Evolutionary conservation across 768 basidiomycete genomes (phyloP).

Genomic region (Tylopilus plumbeoviolaceoides): DNA sequence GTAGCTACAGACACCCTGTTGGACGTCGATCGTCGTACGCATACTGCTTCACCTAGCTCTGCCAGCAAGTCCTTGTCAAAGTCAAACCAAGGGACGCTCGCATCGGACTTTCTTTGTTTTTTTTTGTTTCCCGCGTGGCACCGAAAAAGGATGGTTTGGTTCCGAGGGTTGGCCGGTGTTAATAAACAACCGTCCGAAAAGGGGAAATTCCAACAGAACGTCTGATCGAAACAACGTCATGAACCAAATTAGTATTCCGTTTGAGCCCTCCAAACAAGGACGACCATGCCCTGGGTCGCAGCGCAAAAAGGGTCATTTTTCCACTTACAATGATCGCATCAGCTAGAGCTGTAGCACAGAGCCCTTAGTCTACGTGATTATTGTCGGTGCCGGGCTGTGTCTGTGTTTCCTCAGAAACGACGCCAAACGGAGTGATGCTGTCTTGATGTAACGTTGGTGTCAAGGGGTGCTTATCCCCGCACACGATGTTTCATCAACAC

Average conservation of each 20-base stretch:
- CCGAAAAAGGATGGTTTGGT: slow-evolving; percentile 8
- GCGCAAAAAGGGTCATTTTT: not conserved
- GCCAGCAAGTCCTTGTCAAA: slow-evolving; percentile 5
- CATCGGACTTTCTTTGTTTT: not conserved
- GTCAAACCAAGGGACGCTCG: not conserved
- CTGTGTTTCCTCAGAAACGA: slow-evolving; percentile 4
- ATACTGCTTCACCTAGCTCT: not conserved
- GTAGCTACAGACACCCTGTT: not conserved
- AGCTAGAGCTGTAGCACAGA: not conserved
- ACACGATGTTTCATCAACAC: slow-evolving; percentile 1
- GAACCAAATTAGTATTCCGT: slow-evolving; percentile 12
- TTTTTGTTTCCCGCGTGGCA: not conserved
- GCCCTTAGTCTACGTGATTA: not conserved
- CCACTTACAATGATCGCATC: slow-evolving; percentile 9
- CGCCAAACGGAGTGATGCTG: not conserved
- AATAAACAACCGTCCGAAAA: slow-evolving; percentile 19
- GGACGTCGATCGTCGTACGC: not conserved
- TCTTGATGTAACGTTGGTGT: not conserved
- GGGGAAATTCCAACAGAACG: slow-evolving; percentile 28
- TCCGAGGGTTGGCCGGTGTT: not conserved
- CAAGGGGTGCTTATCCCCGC: slow-evolving; percentile 3
- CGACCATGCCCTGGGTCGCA: not conserved
- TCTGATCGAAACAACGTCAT: slow-evolving; percentile 17
- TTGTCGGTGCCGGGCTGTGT: slow-evolving; percentile 19
- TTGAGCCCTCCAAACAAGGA: slow-evolving; percentile 24